Evolutionary conservation across 164 flowering plant species (phyloP).

Genomic region (Magnolia sinica): DNA sequence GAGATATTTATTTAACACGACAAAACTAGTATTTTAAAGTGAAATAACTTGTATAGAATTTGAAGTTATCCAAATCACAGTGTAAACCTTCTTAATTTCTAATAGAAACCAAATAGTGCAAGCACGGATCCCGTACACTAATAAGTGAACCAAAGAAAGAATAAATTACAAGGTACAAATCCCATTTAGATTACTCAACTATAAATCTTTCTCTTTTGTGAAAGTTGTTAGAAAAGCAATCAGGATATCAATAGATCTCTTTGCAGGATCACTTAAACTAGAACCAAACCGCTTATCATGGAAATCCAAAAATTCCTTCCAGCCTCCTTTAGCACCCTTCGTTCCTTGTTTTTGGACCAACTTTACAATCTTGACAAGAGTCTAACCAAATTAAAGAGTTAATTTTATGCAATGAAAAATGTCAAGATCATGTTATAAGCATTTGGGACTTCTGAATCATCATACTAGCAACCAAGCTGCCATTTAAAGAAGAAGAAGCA

Average conservation of each 20-base stretch:
- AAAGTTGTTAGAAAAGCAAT: slow-evolving; percentile 69
- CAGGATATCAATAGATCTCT: slow-evolving; percentile 50
- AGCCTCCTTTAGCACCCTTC: slow-evolving; percentile 61
- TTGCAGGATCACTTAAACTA: slow-evolving; percentile 65
- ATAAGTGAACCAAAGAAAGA: neutral
- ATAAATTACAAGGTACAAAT: neutral
- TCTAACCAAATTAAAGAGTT: slow-evolving; percentile 30
- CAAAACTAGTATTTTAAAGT: neutral
- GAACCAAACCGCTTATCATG: slow-evolving; percentile 59
- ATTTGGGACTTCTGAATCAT: neutral
- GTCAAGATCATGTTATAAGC: neutral
- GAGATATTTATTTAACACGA: too few relatives aligned
- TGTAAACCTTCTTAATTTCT: neutral
- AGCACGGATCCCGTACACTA: neutral
- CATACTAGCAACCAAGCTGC: too few relatives aligned
- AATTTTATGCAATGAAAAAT: too few relatives aligned
- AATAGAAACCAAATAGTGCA: neutral
- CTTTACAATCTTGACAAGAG: slow-evolving; percentile 67
- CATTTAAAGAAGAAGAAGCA: too few relatives aligned
- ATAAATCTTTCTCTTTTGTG: slow-evolving; percentile 44
- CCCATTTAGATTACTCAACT: slow-evolving; percentile 29
- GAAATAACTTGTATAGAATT: neutral
- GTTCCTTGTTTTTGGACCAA: slow-evolving; percentile 57
- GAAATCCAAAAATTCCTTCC: slow-evolving; percentile 68
- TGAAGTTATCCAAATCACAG: neutral